Evolutionary conservation across 2,329 filamentous ascomycete species (phyloP).

Genomic region (Fusarium sp.): DNA sequence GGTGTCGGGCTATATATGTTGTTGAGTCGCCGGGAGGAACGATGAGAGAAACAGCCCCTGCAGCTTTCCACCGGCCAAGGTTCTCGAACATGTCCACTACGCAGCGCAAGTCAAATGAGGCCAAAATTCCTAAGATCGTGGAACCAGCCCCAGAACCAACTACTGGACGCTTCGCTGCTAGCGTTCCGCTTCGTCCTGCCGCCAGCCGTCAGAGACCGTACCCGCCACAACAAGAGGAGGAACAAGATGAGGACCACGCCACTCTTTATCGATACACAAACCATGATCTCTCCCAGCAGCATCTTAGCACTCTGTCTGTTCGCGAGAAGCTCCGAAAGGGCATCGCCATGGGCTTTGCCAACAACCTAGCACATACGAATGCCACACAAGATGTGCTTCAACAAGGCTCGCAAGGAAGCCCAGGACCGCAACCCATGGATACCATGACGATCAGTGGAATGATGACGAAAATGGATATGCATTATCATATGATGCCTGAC

Average conservation of each 20-base stretch:
- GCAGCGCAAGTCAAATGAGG: neutral
- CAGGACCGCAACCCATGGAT: neutral
- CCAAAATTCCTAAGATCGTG: neutral
- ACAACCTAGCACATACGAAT: neutral
- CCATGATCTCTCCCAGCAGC: constrained; percentile 16
- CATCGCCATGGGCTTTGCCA: constrained; percentile 30
- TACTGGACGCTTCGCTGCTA: too few species aligned
- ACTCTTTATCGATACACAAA: neutral
- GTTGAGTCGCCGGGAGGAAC: constrained; percentile 31
- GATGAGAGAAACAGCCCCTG: constrained; percentile 16
- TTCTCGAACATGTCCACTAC: neutral
- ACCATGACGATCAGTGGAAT: constrained; percentile 7
- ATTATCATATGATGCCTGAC: constrained; percentile 1
- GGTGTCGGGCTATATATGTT: constrained; percentile 5
- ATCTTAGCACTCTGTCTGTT: constrained; percentile 18
- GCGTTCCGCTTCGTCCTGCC: neutral
- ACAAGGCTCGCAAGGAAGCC: neutral
- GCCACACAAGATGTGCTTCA: neutral
- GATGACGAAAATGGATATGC: constrained; percentile 10
- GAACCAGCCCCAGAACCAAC: neutral
- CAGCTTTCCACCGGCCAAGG: neutral
- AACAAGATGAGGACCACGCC: neutral
- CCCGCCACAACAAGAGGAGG: neutral
- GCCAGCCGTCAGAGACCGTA: neutral
- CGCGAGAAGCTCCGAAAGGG: constrained; percentile 34